phyloP scores from a whole-genome alignment of 345 rosid genomes.

The Lepidium africanum region DNA sequence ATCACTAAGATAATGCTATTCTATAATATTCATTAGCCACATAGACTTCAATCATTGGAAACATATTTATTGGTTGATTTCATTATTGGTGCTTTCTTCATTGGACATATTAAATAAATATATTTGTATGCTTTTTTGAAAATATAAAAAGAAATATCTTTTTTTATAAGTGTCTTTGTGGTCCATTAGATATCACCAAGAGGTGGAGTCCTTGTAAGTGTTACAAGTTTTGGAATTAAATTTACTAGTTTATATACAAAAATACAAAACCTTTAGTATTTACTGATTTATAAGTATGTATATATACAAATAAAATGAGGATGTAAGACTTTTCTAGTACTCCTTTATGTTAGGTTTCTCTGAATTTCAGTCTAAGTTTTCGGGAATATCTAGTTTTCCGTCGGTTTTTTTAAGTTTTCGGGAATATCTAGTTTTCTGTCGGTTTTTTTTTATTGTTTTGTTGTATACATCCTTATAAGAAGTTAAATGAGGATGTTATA shows the following conservation, averaged over 20 bases:
- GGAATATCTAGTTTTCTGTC: too few species aligned
- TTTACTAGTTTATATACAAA: not conserved
- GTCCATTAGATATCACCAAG: constrained; percentile 13
- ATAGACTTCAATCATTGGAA: constrained; percentile 3
- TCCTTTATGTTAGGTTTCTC: too few species aligned
- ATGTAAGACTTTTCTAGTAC: too few species aligned
- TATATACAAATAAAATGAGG: not conserved
- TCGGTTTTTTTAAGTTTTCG: too few species aligned
- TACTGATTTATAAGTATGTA: not conserved
- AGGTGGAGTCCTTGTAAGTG: not conserved
- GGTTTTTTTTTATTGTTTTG: too few species aligned
- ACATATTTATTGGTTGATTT: not conserved
- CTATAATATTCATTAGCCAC: not conserved
- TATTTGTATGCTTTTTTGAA: not conserved
- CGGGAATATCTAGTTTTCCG: too few species aligned
- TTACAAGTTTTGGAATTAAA: not conserved
- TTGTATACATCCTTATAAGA: too few species aligned
- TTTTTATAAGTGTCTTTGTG: not conserved
- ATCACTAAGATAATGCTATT: not conserved
- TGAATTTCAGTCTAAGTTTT: too few species aligned
- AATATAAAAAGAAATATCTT: not conserved
- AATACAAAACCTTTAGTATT: not conserved
- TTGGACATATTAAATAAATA: constrained; percentile 8
- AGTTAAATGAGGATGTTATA: too few species aligned
- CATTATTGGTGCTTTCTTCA: constrained; percentile 16